These are phyloP conservation scores for Paecilomyces variotii DNA, from an alignment of 2,329 filamentous ascomycete genomes.

Conservation along the genomic window DNA sequence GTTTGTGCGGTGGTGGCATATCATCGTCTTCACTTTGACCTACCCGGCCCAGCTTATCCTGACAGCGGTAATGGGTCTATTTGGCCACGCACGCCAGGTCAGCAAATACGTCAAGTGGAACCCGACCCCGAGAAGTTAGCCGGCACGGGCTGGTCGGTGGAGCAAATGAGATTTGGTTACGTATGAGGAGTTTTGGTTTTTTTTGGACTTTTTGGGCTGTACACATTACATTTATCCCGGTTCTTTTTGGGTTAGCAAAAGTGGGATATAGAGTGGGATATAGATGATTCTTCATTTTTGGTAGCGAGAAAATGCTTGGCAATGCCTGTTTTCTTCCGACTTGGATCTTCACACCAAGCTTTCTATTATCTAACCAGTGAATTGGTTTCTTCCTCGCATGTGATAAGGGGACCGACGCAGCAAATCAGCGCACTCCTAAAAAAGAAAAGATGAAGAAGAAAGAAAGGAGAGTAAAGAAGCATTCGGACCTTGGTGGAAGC, in stretches of 20 bases:
- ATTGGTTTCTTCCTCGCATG: not conserved
- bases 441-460: not conserved
- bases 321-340: not conserved
- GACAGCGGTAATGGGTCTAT: slow-evolving; percentile 39
- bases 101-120: slow-evolving; percentile 43
- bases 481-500: not conserved
- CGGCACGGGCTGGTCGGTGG: slow-evolving; percentile 3
- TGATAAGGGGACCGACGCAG: not conserved
- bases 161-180: not conserved
- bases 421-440: not conserved
- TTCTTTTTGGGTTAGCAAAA: not conserved
- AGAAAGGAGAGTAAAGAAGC: not conserved
- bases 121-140: slow-evolving; percentile 25
- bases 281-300: not conserved
- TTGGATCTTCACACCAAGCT: not conserved
- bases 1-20: slow-evolving; percentile 34
- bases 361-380: not conserved
- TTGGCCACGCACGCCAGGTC: slow-evolving; percentile 40
- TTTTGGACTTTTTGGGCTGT: not conserved
- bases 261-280: not conserved
- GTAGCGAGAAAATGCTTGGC: not conserved
- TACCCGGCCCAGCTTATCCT: slow-evolving; percentile 40
- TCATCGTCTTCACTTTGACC: slow-evolving; percentile 35
- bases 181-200: not conserved
- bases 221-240: not conserved